These are phyloP conservation scores for Paramecium caudatum DNA, from an alignment of 73 alveolate species.

Conservation along the genomic window DNA sequence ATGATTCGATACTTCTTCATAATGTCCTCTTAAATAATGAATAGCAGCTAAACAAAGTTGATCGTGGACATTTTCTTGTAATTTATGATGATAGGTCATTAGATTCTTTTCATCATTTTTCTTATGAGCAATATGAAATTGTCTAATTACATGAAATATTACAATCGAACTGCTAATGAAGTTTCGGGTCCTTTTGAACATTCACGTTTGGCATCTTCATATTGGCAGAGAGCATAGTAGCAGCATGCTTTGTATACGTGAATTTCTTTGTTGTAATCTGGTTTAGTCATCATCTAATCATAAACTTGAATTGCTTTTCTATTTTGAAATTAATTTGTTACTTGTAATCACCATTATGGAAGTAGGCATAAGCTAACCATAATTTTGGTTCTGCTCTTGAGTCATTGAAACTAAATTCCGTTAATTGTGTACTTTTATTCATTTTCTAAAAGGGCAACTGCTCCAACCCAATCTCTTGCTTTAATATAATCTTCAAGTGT, in stretches of 20 bases:
- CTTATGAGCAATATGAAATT: slow-evolving; percentile 96
- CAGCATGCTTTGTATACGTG: slow-evolving; percentile 97
- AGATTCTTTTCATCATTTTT: slow-evolving; percentile 94
- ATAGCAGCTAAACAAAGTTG: slow-evolving; percentile 98
- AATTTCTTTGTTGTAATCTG: slow-evolving; percentile 78
- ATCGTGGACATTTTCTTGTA: slow-evolving; percentile 87
- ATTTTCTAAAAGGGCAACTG: slow-evolving; percentile 71
- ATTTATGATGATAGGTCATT: slow-evolving; percentile 90
- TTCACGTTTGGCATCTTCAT: slow-evolving; percentile 95
- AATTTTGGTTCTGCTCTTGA: slow-evolving; percentile 69
- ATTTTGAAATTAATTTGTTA: background rate
- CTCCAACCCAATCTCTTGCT: slow-evolving; percentile 78
- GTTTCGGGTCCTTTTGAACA: slow-evolving; percentile 80
- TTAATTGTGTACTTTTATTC: slow-evolving; percentile 58
- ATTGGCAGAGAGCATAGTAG: slow-evolving; percentile 93
- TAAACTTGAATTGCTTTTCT: slow-evolving; percentile 76
- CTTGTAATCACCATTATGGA: slow-evolving; percentile 77
- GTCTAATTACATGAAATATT: background rate
- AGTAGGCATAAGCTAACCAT: slow-evolving; percentile 74
- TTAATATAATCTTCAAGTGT: slow-evolving; percentile 68
- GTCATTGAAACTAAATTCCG: slow-evolving; percentile 52
- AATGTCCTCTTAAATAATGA: slow-evolving; percentile 93
- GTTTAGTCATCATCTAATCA: slow-evolving; percentile 70
- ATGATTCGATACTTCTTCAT: slow-evolving; percentile 82
- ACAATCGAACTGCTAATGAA: slow-evolving; percentile 85